Evolutionary conservation across 1,139 yeast genomes (phyloP), one percentile per base, ranked within the genome.

Genomic region (Kodamaea sp.): DNA sequence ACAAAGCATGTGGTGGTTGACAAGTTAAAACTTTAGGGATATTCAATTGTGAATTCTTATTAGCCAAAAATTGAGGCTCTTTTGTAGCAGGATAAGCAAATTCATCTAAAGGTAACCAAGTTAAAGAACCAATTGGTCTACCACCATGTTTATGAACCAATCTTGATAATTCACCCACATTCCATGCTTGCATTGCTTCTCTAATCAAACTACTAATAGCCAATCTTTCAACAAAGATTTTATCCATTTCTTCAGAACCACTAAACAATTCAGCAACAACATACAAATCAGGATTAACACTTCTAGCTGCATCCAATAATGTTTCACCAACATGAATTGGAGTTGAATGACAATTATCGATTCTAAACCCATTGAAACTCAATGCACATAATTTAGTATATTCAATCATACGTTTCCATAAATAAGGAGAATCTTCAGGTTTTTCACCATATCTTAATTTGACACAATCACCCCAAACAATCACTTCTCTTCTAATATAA

Each of bases 141-240:
- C 98, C 97, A 30, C 97, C 97, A 60, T 92, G 95, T 52, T 82
- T 78, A 58, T 90, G 96, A 25, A 92, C 86, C 42, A 90, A 71
- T 42, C 94, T 71, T 1, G 97, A 88, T 29, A 92, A 73, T 57
- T 92, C 98, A 31, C 78, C 82, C 8, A 85, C 94, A 11, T 83
- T 80, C 82, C 94, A 84, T 2, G 97, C 94, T 66, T 89, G 97
- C 96, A 92, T 90, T 1, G 97, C 97, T 60, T 92, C 98, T 55
- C 98, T 78, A 38, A 92, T 84, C 48, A 92, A 70, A 7, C 96
- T 82, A 31, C 88, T 84, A 44, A 92, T 81, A 24, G 96, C 97
- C 37, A 92, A 73, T 48, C 95, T 71, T 61, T 92, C 96, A 9
- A 90, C 96, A 57, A 86, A 92, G 23, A 90, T 67, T 52, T 85